A percentile compares a stretch with the other conserved stretches of the same genome.
Evolutionary conservation across 164 flowering plant species (phyloP).

Genomic region (Echeveria elegans): DNA sequence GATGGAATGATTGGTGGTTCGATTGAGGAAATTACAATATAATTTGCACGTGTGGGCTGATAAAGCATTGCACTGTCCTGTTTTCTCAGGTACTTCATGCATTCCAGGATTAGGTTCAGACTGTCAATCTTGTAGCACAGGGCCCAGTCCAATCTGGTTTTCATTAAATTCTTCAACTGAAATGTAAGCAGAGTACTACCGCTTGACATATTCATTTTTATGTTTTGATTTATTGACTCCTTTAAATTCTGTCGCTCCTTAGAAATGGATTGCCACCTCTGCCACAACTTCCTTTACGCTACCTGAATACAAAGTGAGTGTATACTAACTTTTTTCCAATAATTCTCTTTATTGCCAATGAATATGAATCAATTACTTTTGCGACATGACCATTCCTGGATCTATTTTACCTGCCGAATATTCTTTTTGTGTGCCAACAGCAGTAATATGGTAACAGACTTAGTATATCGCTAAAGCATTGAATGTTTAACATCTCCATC

Average conservation of each 20-base stretch:
- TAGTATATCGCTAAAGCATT: not conserved
- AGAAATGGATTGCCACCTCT: slow-evolving; percentile 8
- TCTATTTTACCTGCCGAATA: not conserved
- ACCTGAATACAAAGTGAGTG: slow-evolving; percentile 1
- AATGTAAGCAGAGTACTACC: not conserved
- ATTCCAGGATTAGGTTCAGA: not conserved
- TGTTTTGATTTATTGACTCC: not conserved
- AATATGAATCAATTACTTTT: too few relatives aligned
- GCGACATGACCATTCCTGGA: not conserved
- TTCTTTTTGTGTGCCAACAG: not conserved
- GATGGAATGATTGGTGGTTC: too few relatives aligned
- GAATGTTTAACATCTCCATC: not conserved
- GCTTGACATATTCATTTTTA: not conserved
- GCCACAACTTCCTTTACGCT: slow-evolving; percentile 8
- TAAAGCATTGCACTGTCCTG: not conserved
- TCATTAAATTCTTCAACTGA: slow-evolving; percentile 5
- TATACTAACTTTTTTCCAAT: not conserved
- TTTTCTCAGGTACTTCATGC: not conserved
- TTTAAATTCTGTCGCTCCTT: not conserved
- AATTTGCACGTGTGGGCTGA: not conserved
- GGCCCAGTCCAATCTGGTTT: slow-evolving; percentile 8
- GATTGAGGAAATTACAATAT: too few relatives aligned
- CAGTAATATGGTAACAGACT: not conserved
- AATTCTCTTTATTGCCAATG: too few relatives aligned
- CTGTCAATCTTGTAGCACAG: not conserved